Percentiles rank a stretch among this genome's conserved stretches.
Evolutionary conservation across 2,329 filamentous ascomycete genomes (phyloP).

Genomic region (Pseudopyrenochaeta lycopersici): DNA sequence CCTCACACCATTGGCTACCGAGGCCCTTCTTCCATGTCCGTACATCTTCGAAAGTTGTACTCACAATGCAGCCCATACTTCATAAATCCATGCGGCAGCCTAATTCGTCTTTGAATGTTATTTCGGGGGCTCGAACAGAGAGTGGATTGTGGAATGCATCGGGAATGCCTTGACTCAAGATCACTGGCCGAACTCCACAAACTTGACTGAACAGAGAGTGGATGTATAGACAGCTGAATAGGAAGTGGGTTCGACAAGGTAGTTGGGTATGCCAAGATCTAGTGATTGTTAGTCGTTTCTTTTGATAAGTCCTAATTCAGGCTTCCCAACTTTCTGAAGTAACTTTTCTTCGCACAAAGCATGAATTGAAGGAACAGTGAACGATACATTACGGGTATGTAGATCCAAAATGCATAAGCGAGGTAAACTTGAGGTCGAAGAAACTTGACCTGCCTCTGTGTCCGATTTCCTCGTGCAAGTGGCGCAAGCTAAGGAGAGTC

Average conservation of each 20-base stretch:
- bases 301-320: constrained; percentile 21
- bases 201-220: constrained; percentile 12
- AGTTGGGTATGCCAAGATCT: constrained; percentile 23
- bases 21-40: constrained; percentile 30
- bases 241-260: constrained; percentile 23
- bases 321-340: constrained; percentile 21
- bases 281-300: constrained; percentile 29
- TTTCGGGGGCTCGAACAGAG: constrained; percentile 48
- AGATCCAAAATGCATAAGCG: constrained; percentile 30
- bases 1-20: too few relatives aligned
- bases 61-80: constrained; percentile 50
- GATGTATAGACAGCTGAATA: constrained; percentile 2
- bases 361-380: constrained; percentile 29
- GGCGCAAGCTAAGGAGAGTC: constrained; percentile 23
- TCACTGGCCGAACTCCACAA: constrained; percentile 52
- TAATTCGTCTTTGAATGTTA: constrained; percentile 48
- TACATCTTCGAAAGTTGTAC: constrained; percentile 15
- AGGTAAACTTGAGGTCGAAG: neutral
- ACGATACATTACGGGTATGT: constrained; percentile 37
- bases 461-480: constrained; percentile 30
- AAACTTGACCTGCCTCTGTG: constrained; percentile 34
- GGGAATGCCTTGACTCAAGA: constrained; percentile 31
- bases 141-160: constrained; percentile 47
- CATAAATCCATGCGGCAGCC: constrained; percentile 52
- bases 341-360: constrained; percentile 25